Evolutionary conservation across 2,329 filamentous ascomycete genomes (phyloP), one percentile per base, ranked within the genome.

Genomic region (Nakataea oryzae): DNA sequence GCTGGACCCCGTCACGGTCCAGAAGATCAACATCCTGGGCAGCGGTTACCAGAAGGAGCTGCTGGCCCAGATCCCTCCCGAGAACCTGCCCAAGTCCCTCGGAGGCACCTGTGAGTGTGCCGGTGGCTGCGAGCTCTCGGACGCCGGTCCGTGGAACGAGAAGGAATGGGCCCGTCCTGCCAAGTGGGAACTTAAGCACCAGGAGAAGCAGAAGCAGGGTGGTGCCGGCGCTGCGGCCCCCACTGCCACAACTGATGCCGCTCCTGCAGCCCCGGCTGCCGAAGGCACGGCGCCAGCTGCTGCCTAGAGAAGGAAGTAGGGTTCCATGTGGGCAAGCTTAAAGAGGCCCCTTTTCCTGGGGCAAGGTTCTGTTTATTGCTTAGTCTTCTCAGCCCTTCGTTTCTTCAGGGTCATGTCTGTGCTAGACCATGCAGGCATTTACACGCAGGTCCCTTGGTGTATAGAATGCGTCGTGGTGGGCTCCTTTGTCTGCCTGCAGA

Each of bases 1-100:
- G 86, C 84, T 99, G 70, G 95, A 99, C 78, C 95, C 95, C 60
- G 92, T 99, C 71, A 99, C 95, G 58, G 93, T 96, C 64, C 82
- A 88, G 73, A 99, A 99, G 86, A 99, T 99, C 73, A 86, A 96
- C 77, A 87, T 99, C 63, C 82, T 97, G 54, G 91, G 93, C 67
- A 78, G 80, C 67, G 80, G 84, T 64, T 97, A 97, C 80, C 84
- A 96, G 81, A 86, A 84, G 71, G 90, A 96, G 75, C 81, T 99
- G 62, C 80, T 96, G 64, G 82, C 79, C 63, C 95, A 99, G 78
- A 84, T 99, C 3, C 89, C 92, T 1, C 82, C 86, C 61, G 93
- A 97, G 82, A 97, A 96, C 78, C 81, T 99, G 65, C 95, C 95
- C 65, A 87, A 86, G 75, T 80, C 85, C 64, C 93, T 96, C 69